Conservation (phyloP, 208 protist genomes). For the Wallacemonas sp. region DNA sequence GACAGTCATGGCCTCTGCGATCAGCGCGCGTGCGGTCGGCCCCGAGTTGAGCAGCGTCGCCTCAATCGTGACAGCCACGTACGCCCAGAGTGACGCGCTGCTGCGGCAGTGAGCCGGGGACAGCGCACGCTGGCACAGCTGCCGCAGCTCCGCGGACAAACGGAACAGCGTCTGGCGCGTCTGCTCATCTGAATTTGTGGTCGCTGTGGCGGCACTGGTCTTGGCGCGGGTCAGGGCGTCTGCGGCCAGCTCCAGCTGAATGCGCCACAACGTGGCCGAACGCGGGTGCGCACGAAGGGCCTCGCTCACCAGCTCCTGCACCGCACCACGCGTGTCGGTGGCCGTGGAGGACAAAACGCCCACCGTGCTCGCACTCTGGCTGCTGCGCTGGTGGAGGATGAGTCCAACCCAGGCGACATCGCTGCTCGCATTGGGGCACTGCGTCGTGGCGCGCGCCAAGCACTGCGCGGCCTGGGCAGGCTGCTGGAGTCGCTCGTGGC, state of each 20-base stretch:
- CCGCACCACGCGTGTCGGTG: constrained; percentile 2
- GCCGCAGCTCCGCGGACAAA: constrained; percentile 29
- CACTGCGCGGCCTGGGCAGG: not conserved
- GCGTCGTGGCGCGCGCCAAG: not conserved
- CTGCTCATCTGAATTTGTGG: not conserved
- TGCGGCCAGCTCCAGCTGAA: constrained; percentile 56
- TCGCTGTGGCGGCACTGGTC: not conserved
- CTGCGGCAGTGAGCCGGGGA: constrained; percentile 42
- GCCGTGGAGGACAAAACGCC: not conserved
- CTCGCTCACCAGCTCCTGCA: constrained; percentile 27
- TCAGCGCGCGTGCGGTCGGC: constrained; percentile 31
- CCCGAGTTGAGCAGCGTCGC: constrained; percentile 31
- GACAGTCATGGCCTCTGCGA: constrained; percentile 34
- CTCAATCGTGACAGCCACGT: constrained; percentile 61
- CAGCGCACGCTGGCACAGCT: constrained; percentile 44
- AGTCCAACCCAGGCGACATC: constrained; percentile 70
- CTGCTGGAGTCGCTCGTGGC: not conserved
- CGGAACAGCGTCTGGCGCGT: not conserved
- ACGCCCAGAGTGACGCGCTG: constrained; percentile 61
- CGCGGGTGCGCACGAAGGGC: constrained; percentile 39
- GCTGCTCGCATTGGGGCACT: constrained; percentile 14
- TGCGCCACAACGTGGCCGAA: constrained; percentile 63
- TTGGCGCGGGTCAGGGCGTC: constrained; percentile 6
- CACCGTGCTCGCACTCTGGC: not conserved
- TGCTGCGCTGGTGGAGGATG: constrained; percentile 52